Percentiles rank a stretch among this genome's conserved stretches.
These are phyloP conservation scores for Rhododendron vialii DNA, from an alignment of 148 eudicot genomes.

Conservation along the genomic window DNA sequence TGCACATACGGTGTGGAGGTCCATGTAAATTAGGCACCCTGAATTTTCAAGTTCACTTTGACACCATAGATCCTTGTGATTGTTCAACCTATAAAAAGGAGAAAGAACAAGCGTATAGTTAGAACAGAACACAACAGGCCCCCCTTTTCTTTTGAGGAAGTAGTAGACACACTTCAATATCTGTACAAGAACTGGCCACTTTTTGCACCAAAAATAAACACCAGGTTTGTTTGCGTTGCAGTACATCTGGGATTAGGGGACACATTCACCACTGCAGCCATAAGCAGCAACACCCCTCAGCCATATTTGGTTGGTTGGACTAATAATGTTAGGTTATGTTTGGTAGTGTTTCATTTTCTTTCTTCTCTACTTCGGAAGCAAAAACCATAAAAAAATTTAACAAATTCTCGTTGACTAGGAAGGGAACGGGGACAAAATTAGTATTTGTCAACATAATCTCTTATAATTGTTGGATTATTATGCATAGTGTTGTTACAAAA, in stretches of 20 bases:
- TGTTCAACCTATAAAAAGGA: neutral
- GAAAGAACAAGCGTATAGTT: neutral
- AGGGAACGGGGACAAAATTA: neutral
- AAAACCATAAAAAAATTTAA: neutral
- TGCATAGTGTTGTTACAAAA: neutral
- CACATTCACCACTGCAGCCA: neutral
- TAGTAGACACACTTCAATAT: slow-evolving; percentile 10
- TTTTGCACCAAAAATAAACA: neutral
- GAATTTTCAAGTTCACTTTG: slow-evolving; percentile 7
- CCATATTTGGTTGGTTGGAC: neutral
- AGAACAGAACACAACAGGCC: neutral
- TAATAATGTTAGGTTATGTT: neutral
- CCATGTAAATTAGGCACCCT: neutral
- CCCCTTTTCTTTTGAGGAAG: neutral
- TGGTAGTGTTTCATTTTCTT: neutral
- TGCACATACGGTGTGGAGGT: neutral
- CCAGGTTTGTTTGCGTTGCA: neutral
- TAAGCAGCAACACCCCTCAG: neutral
- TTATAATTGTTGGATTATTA: neutral
- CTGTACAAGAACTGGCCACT: slow-evolving; percentile 8
- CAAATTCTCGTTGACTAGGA: neutral
- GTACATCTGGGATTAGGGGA: neutral
- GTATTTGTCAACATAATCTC: neutral
- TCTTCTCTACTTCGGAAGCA: neutral
- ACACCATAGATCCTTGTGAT: neutral